Evolutionary conservation across 257 asterid species (phyloP).

Genomic region (Gentiana macrophylla): DNA sequence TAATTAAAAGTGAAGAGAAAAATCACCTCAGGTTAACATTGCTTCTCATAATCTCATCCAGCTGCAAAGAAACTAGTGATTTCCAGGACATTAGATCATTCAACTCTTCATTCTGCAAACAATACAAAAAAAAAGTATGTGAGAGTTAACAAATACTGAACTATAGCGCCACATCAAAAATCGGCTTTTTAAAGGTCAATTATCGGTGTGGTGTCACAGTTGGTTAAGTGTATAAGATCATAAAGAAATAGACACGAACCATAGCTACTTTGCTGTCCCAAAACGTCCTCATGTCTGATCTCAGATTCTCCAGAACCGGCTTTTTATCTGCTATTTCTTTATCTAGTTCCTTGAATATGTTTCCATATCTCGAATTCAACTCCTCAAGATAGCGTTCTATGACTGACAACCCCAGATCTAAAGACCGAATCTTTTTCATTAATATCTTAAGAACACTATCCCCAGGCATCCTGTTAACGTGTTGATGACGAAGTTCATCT

Average conservation of each 20-base stretch:
- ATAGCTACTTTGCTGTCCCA: conserved; percentile 52
- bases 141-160: no score
- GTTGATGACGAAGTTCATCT: conserved; percentile 64
- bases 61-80: conserved; percentile 57
- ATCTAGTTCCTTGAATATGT: conserved; percentile 52
- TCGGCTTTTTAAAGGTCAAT: no score
- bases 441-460: conserved; percentile 93
- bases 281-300: conserved; percentile 48
- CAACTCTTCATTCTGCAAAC: conserved; percentile 63
- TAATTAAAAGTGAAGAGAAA: neutral
- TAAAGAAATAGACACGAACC: conserved; percentile 35
- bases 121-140: no score
- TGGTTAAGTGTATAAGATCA: no score
- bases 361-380: conserved; percentile 59
- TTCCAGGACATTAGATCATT: conserved; percentile 68
- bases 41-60: conserved; percentile 46
- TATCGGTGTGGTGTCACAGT: no score
- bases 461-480: conserved; percentile 87
- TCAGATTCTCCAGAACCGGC: conserved; percentile 42
- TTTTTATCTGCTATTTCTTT: conserved; percentile 53
- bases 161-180: no score
- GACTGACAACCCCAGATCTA: conserved; percentile 76
- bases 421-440: conserved; percentile 72
- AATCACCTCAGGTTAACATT: conserved; percentile 66
- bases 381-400: conserved; percentile 79